A percentile compares a stretch with the other conserved stretches of the same genome.
Conservation (phyloP, 179 eudicot species). For the Drosera spatulata region DNA sequence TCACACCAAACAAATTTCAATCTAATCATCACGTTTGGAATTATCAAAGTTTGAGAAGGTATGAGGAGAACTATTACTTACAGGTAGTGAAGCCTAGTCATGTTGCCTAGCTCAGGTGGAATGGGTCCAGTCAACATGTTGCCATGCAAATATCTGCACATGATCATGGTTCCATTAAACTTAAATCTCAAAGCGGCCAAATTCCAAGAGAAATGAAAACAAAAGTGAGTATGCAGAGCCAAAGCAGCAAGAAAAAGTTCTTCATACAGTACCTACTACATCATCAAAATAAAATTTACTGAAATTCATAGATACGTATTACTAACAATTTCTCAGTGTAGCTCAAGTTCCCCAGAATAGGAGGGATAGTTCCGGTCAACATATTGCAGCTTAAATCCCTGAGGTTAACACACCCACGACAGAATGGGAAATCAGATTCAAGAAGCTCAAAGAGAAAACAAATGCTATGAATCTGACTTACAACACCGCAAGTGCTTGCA, state of each 20-base stretch:
- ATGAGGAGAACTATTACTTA: slow-evolving; percentile 12
- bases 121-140: slow-evolving; percentile 73
- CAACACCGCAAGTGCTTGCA: slow-evolving; percentile 99
- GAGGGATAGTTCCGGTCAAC: slow-evolving; percentile 83
- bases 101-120: slow-evolving; percentile 93
- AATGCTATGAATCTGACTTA: slow-evolving; percentile 25
- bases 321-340: slow-evolving; percentile 94
- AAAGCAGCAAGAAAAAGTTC: no score
- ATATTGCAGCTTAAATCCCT: slow-evolving; percentile 88
- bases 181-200: no score
- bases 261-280: no score
- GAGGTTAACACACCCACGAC: neutral
- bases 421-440: neutral
- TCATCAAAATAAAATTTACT: no score
- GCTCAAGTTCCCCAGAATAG: slow-evolving; percentile 86
- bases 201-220: no score
- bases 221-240: no score
- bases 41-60: no score
- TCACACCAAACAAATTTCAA: no score
- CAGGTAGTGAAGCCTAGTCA: slow-evolving; percentile 95
- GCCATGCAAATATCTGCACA: slow-evolving; percentile 75
- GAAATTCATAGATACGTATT: neutral
- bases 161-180: neutral
- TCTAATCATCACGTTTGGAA: no score
- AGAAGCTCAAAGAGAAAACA: neutral